Evolutionary conservation across 306 rosid species (phyloP).

Genomic region (Prunus davidiana): DNA sequence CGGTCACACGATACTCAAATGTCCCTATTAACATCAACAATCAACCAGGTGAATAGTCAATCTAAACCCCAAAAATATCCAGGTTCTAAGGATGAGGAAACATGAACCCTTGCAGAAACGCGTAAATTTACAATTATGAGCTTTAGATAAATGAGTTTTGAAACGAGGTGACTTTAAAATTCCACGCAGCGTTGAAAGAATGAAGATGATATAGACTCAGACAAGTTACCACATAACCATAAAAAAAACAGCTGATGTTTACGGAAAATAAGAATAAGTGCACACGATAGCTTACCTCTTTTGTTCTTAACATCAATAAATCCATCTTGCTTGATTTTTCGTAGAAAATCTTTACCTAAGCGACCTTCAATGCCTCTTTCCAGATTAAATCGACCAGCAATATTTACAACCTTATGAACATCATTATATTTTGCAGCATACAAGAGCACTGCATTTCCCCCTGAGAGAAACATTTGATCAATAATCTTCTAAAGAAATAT

Average conservation of each 20-base stretch:
- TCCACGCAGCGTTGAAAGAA: background rate
- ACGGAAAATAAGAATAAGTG: background rate
- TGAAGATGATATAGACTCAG: conserved; percentile 5
- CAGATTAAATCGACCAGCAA: conserved; percentile 87
- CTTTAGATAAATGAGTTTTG: conserved; percentile 2
- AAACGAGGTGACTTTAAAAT: conserved; percentile 2
- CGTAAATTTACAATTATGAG: background rate
- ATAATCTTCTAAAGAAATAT: background rate
- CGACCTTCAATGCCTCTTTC: conserved; percentile 79
- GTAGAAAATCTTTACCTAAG: conserved; percentile 67
- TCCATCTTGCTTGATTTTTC: conserved; percentile 72
- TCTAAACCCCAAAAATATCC: conserved; percentile 9
- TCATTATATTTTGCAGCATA: conserved; percentile 79
- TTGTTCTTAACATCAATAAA: conserved; percentile 69
- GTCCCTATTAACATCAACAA: conserved; percentile 38
- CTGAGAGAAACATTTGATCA: conserved; percentile 42
- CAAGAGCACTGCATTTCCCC: conserved; percentile 79
- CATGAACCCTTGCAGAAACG: background rate
- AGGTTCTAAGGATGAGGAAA: background rate
- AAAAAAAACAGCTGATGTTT: conserved; percentile 4
- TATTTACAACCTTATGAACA: conserved; percentile 57
- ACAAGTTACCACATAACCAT: background rate
- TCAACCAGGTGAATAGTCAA: background rate
- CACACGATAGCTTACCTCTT: conserved; percentile 56
- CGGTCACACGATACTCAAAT: conserved; percentile 60